phyloP scores from a whole-genome alignment of 768 basidiomycete genomes.

The Lactarius pseudohatsudake region DNA sequence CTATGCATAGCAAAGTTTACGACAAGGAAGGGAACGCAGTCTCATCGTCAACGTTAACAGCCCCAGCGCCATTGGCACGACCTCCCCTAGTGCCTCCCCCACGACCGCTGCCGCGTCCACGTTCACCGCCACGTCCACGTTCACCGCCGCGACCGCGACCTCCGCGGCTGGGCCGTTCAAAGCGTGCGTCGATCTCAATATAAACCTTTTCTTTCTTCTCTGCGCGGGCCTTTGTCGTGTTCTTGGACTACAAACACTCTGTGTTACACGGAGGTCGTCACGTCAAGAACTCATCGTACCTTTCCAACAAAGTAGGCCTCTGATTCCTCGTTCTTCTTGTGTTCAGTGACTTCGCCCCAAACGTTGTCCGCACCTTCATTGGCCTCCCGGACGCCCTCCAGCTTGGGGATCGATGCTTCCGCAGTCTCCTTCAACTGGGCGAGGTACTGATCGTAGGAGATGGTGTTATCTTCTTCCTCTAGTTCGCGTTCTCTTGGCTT shows the following conservation, averaged over 20 bases:
- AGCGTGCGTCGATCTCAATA: slow-evolving; percentile 89
- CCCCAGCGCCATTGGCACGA: slow-evolving; percentile 39
- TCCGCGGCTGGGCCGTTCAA: slow-evolving; percentile 72
- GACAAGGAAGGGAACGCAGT: slow-evolving; percentile 88
- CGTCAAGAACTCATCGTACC: slow-evolving; percentile 45
- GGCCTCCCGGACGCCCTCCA: slow-evolving; percentile 66
- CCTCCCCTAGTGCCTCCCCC: slow-evolving; percentile 47
- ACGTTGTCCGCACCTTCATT: slow-evolving; percentile 74
- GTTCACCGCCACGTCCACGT: slow-evolving; percentile 47
- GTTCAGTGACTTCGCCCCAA: slow-evolving; percentile 70
- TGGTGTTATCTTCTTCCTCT: slow-evolving; percentile 91
- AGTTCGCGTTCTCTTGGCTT: slow-evolving; percentile 54
- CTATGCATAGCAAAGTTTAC: slow-evolving; percentile 30
- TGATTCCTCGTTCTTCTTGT: slow-evolving; percentile 65
- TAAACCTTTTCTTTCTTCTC: slow-evolving; percentile 91
- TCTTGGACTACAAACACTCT: slow-evolving; percentile 51
- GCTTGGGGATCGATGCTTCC: slow-evolving; percentile 61
- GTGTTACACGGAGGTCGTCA: background rate
- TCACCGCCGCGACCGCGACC: slow-evolving; percentile 52
- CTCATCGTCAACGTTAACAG: slow-evolving; percentile 78
- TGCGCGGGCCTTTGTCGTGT: slow-evolving; percentile 59
- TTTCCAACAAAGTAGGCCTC: slow-evolving; percentile 86
- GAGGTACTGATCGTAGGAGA: slow-evolving; percentile 91
- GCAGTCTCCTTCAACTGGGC: slow-evolving; percentile 74
- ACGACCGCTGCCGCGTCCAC: slow-evolving; percentile 41